Conservation (phyloP, 306 rosid genomes). For the Trichosanthes truncata region DNA sequence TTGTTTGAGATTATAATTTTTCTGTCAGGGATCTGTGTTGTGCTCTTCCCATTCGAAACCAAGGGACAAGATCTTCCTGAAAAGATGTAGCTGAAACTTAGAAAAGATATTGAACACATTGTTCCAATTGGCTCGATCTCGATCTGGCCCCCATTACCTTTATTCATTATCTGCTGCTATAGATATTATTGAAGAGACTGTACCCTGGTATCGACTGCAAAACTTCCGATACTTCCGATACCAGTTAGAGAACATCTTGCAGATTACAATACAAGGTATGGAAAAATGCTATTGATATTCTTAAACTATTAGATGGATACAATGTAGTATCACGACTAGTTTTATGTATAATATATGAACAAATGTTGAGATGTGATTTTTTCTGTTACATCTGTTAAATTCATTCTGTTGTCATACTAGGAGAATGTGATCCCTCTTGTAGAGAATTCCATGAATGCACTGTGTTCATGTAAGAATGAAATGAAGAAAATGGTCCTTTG, state of each 20-base stretch:
- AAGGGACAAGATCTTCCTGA: constrained; percentile 66
- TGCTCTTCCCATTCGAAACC: constrained; percentile 81
- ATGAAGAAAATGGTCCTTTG: neutral
- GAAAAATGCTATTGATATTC: neutral
- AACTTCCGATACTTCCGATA: neutral
- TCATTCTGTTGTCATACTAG: neutral
- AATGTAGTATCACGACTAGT: neutral
- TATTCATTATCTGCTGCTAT: neutral
- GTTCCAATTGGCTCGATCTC: neutral
- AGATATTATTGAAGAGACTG: neutral
- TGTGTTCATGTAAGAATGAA: neutral
- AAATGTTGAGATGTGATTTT: neutral
- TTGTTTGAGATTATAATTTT: constrained; percentile 61
- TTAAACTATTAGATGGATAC: neutral
- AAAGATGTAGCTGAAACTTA: constrained; percentile 17
- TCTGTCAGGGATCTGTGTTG: constrained; percentile 67
- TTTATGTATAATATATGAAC: neutral
- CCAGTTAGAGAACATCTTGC: neutral
- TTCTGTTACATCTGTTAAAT: neutral
- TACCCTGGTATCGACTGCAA: neutral
- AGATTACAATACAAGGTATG: neutral
- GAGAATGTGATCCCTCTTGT: neutral
- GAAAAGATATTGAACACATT: neutral
- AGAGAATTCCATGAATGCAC: neutral
- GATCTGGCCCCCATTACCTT: neutral